phyloP scores from a whole-genome alignment of 257 asterid species.

The Perilla frutescens region DNA sequence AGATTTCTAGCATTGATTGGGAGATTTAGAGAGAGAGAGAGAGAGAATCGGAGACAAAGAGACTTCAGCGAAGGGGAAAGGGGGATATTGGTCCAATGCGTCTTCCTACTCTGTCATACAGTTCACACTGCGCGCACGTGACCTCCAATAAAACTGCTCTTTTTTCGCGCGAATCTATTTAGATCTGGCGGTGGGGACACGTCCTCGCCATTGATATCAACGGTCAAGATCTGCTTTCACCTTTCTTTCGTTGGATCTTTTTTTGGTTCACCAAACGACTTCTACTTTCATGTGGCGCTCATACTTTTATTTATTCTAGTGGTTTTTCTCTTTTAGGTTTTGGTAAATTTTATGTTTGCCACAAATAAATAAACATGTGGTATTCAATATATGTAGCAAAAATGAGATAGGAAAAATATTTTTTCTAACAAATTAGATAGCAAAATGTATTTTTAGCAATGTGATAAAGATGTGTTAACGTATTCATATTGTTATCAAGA shows the following conservation, averaged over 20 bases:
- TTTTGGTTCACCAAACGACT: slow-evolving; percentile 34
- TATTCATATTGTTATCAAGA: too few relatives aligned
- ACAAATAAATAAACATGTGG: neutral
- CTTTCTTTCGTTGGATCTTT: slow-evolving; percentile 30
- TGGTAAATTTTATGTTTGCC: neutral
- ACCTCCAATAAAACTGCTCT: slow-evolving; percentile 32
- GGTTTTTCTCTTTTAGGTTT: neutral
- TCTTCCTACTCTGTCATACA: slow-evolving; percentile 39
- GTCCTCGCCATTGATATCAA: slow-evolving; percentile 25
- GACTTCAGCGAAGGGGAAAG: slow-evolving; percentile 30
- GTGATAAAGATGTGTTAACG: too few relatives aligned
- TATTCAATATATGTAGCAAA: neutral
- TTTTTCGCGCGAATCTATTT: slow-evolving; percentile 45
- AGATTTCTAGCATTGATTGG: slow-evolving; percentile 34
- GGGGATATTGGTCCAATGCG: slow-evolving; percentile 33
- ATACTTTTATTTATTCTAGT: slow-evolving; percentile 21
- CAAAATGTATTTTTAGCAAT: too few relatives aligned
- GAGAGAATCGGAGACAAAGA: neutral
- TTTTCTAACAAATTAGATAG: too few relatives aligned
- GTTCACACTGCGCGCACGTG: slow-evolving; percentile 43
- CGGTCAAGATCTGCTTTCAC: slow-evolving; percentile 39
- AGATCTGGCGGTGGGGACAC: slow-evolving; percentile 42
- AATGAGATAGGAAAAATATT: too few relatives aligned
- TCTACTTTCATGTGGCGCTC: slow-evolving; percentile 19
- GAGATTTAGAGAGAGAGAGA: slow-evolving; percentile 35